Evolutionary conservation across 2,329 filamentous ascomycete genomes (phyloP), one percentile per base, ranked within the genome.

Genomic region (Trichoderma lentiforme): DNA sequence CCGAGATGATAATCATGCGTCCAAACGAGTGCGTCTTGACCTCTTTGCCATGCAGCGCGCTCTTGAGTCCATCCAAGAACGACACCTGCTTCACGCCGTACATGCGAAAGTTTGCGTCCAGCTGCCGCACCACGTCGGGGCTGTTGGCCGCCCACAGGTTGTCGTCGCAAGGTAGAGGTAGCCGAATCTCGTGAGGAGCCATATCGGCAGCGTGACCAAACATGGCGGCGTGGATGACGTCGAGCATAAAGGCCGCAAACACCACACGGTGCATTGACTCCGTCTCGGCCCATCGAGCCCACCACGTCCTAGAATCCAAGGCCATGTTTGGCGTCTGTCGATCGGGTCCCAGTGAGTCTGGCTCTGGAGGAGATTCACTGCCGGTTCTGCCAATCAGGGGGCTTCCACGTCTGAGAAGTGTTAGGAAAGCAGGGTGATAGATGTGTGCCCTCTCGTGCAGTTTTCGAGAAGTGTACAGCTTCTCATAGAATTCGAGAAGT

Each of bases 121-220:
- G 88, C 36, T 92, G 87, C 15, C 91, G 91, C 43, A 96, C 93
- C 75, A 92, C 91, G 3, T 91, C 90, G 21, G 92, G 92, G 76
- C 89, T 95, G 2, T 90, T 90, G 2, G 94, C 94, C 14, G 91
- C 91, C 94, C 95, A 98, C 3, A 97, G 82, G 2, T 90, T 89
- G 80, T 97, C 94, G 77, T 97, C 94, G 78, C 94, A 97, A 0
- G 94, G 94, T 5, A 98, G 83, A 0, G 93, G 93, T 5, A 97
- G 85, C 6, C 93, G 90, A 82, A 98, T 92, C 81, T 97, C 94
- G 77, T 97, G 93, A 1, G 94, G 93, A 1, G 94, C 92, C 93
- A 97, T 97, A 73, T 95, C 93, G 0, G 93, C 93, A 0, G 91
- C 90, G 79, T 97, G 94, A 0, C 94, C 94, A 77, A 97, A 97